phyloP scores from a whole-genome alignment of 140 eudicot genomes.

The Stevia rebaudiana region DNA sequence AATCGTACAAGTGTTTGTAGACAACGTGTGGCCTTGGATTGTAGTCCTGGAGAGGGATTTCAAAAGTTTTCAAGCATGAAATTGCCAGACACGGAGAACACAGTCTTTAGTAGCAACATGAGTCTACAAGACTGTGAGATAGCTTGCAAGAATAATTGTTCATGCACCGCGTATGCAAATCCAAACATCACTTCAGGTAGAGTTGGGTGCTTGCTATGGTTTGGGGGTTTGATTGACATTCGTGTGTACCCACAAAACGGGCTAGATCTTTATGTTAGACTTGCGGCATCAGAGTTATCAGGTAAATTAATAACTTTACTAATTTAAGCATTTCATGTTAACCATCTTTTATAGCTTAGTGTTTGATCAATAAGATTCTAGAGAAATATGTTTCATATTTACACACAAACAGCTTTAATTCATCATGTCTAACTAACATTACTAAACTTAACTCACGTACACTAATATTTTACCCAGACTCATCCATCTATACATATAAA shows the following conservation, averaged over 20 bases:
- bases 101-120: neutral
- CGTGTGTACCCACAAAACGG: neutral
- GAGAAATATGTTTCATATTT: too few species aligned
- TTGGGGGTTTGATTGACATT: neutral
- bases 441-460: too few species aligned
- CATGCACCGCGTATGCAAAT: too few species aligned
- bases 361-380: too few species aligned
- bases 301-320: neutral
- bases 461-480: too few species aligned
- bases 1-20: neutral
- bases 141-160: neutral
- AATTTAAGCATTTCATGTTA: neutral
- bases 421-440: too few species aligned
- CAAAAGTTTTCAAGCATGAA: neutral
- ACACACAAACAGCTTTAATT: too few species aligned
- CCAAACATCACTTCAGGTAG: too few species aligned
- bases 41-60: neutral
- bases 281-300: neutral
- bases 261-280: neutral
- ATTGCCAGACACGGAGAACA: neutral
- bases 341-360: neutral
- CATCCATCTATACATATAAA: too few species aligned
- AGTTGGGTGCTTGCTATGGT: conserved; percentile 1
- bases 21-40: neutral
- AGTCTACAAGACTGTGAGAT: neutral